Percentiles rank a stretch among this genome's conserved stretches.
Conservation (phyloP, 441 rosid species). For the Adansonia gregorii region DNA sequence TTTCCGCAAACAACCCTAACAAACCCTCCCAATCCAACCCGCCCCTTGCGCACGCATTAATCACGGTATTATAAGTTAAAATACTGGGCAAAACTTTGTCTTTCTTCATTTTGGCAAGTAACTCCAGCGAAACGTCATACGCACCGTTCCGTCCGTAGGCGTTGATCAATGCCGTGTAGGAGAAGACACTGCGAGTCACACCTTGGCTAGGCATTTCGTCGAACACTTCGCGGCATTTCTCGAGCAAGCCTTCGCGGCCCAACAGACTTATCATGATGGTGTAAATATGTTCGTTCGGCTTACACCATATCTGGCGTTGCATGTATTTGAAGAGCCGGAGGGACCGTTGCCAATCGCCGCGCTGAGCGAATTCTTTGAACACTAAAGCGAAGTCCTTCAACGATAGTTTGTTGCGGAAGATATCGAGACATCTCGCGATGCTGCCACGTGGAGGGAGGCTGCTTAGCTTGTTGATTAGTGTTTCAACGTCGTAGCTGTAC, state of each 20-base stretch:
- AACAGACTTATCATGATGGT: slow-evolving; percentile 85
- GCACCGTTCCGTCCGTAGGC: slow-evolving; percentile 87
- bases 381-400: slow-evolving; percentile 78
- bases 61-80: slow-evolving; percentile 88
- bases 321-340: slow-evolving; percentile 90
- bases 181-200: slow-evolving; percentile 76
- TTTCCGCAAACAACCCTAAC: slow-evolving; percentile 88
- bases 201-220: slow-evolving; percentile 86
- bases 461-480: slow-evolving; percentile 91
- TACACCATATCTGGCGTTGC: slow-evolving; percentile 98
- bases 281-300: slow-evolving; percentile 90
- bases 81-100: slow-evolving; percentile 74
- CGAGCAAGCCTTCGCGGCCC: slow-evolving; percentile 86
- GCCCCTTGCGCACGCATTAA: slow-evolving; percentile 86
- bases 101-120: slow-evolving; percentile 79
- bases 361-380: slow-evolving; percentile 89
- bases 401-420: slow-evolving; percentile 89
- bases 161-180: slow-evolving; percentile 86
- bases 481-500: slow-evolving; percentile 91
- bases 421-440: slow-evolving; percentile 83
- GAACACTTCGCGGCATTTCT: slow-evolving; percentile 79
- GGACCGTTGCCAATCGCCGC: slow-evolving; percentile 95
- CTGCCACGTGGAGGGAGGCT: slow-evolving; percentile 97
- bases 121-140: slow-evolving; percentile 72
- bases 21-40: slow-evolving; percentile 93